Evolutionary conservation across 306 rosid genomes (phyloP), one percentile per base, ranked within the genome.

Genomic region (Trifolium pratense): DNA sequence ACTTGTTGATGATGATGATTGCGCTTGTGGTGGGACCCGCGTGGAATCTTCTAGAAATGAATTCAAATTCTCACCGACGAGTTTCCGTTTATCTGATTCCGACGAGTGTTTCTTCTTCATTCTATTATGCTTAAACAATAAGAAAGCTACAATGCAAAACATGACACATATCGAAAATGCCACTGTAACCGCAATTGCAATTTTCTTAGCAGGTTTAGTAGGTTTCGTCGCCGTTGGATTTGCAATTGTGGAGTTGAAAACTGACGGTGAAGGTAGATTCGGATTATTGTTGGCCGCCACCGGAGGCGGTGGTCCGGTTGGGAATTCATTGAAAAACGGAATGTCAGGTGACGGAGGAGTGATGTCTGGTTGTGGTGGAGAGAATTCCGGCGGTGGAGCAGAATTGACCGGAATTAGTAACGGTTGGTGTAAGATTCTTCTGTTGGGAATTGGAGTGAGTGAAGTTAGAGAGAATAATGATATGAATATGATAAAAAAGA

Each of bases 361-460:
- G 6, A 21, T 60, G 7, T 71, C 88, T 0, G 49, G 88, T 5
- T 85, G 81, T 0, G 89, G 82, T 0, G 82, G 82, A 0, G 73
- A 68, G 1, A 76, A 18, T 6, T 12, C 72, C 20, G 96, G 94
- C 1, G 98, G 96, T 3, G 91, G 98, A 6, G 87, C 55, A 0
- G 89, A 84, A 20, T 25, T 57, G 0, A 1, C 89, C 53, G 96
- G 98, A 39, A 85, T 90, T 17, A 88, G 85, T 15, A 94, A 37
- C 2, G 99, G 99, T 46, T 94, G 90, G 86, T 94, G 99, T 9
- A 94, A 81, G 68, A 84, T 73, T 45, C 99, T 85, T 70, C 99
- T 79, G 17, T 71, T 18, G 32, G 49, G 56, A 25, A 68, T 37
- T 17, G 25, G 43, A 2, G 37, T 39, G 3, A 64, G 16, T 64